Base-by-base conservation (phyloP, 495 filamentous ascomycete species). In the Penicillium malachiteum region DNA sequence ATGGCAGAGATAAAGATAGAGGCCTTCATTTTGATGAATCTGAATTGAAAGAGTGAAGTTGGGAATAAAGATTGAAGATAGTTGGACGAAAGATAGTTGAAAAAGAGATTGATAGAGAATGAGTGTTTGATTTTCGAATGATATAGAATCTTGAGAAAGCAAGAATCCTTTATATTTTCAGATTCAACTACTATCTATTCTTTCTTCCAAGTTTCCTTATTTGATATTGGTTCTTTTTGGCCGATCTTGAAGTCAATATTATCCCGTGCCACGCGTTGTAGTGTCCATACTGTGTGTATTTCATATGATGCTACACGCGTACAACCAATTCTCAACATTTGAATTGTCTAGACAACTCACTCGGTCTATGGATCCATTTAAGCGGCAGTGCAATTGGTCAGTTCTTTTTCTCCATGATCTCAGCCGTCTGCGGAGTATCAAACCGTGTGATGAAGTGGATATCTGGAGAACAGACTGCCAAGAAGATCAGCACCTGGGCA, bases 211-310 rank as follows among this genome's bases (percentile, higher is more conserved):
- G 21, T 26, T 4, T 26, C 4, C 1, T 26, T 26, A 26, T 4
- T 26, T 4, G 21, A 26, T 13, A 37, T 13, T 37, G 34, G 5
- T 10, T 10, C 2, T 17, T 12, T 48, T 44, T 17, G 16, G 10
- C 38, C 26, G 18, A 35, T 18, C 13, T 48, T 21, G 31, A 39
- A n/a, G 34, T 55, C 11, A 11, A 43, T 43, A 1, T 9, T 26
- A 44, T 53, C 12, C 50, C 50, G 50, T 53, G 50, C 31, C 50
- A 53, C 50, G 50, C 41, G 50, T 53, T 53, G 39, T 38, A 26
- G 21, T 26, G 21, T 2, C 21, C 21, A 26, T 26, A 4, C 21
- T 26, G 21, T 2, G 21, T 26, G 21, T 26, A 34, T n/a, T 44
- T 44, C 18, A 44, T 44, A 42, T 42, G 21, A 41, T 42, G 13